Evolutionary conservation across 441 rosid species (phyloP), one percentile per base, ranked within the genome.

Genomic region (Biscutella laevigata): DNA sequence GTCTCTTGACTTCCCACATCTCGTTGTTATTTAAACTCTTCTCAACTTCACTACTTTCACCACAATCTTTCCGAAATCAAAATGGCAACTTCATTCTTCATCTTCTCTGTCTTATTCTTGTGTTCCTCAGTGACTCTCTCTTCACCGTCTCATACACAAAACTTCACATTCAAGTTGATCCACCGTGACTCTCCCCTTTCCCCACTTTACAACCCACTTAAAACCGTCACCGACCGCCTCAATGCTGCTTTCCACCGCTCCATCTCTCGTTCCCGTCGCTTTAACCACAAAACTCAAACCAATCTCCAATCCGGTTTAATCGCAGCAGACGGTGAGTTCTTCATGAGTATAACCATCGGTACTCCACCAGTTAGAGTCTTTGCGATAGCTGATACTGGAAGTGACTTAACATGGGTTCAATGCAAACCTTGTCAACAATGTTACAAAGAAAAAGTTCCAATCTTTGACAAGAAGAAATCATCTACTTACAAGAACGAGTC

Each of bases 391-490:
- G 83, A 82, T 42, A 82, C 89, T 0, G 89, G 85, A 4, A 82
- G 85, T 13, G 87, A 85, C 40, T 75, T 85, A 30, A 73, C 61
- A 0, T 85, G 87, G 85, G 61, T 76, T 4, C 87, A 82, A n/a
- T 86, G 95, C 62, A 49, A 57, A 34, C 86, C 95, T 0, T 82
- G 88, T 54, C 3, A 48, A 7, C 17, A 45, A 11, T 86, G 88
- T 37, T 83, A 66, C 62, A 24, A 47, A 36, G 80, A 83, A 43
- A 57, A 47, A 0, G 64, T 55, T 36, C 77, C 70, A 8, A 50
- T 83, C n/a, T 86, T 80, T 7, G 64, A 75, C 47, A 77, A 77
- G 2, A 9, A 10, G 13, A 19, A 58, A 5, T 85, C 90, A 1
- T 65, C 72, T 2, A 51, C 88, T 0, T 77, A 75, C 60, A 48